These are phyloP conservation scores for Vitis riparia DNA, from an alignment of 164 flowering plant genomes.

Conservation along the genomic window DNA sequence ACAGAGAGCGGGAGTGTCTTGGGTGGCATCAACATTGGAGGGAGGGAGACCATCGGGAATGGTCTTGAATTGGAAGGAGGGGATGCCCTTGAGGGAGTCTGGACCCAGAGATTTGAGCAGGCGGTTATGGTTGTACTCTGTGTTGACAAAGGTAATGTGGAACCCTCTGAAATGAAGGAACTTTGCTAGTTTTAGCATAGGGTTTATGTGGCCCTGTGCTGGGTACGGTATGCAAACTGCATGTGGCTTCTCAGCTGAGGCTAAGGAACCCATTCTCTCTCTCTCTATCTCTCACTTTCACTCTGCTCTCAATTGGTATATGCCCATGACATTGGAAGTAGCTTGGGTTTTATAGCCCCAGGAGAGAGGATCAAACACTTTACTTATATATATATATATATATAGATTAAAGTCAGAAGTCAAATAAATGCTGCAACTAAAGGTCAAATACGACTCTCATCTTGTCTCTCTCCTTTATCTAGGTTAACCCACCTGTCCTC, in stretches of 20 bases:
- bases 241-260: slow-evolving; percentile 20
- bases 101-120: slow-evolving; percentile 40
- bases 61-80: slow-evolving; percentile 38
- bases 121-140: slow-evolving; percentile 38
- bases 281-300: neutral
- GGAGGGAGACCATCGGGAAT: slow-evolving; percentile 58
- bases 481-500: too few relatives aligned
- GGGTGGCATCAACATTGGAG: slow-evolving; percentile 35
- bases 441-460: too few relatives aligned
- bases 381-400: too few relatives aligned
- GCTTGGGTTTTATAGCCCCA: too few relatives aligned
- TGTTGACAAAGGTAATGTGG: slow-evolving; percentile 42
- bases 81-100: slow-evolving; percentile 26
- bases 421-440: too few relatives aligned
- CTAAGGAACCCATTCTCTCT: slow-evolving; percentile 13
- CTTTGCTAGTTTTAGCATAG: slow-evolving; percentile 40
- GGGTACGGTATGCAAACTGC: slow-evolving; percentile 42
- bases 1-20: slow-evolving; percentile 41
- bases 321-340: too few relatives aligned
- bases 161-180: slow-evolving; percentile 36
- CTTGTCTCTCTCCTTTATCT: too few relatives aligned
- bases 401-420: too few relatives aligned
- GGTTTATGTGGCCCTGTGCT: slow-evolving; percentile 40
- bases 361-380: too few relatives aligned
- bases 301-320: too few relatives aligned